These are phyloP conservation scores for Ceratobasidium sp. DNA, from an alignment of 1,284 basidiomycete genomes.

Conservation along the genomic window DNA sequence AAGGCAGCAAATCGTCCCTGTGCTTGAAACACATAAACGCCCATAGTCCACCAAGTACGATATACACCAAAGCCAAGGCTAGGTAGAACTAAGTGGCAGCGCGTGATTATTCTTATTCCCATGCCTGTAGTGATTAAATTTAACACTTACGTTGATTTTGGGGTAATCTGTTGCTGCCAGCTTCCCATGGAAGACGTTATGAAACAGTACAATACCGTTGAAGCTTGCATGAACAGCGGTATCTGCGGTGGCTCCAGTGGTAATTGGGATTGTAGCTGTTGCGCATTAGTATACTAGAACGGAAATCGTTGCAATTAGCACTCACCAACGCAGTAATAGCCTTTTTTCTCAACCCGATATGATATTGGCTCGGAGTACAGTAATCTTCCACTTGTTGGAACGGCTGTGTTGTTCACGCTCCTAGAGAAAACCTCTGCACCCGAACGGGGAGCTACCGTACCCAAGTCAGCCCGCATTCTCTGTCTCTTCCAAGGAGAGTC, in stretches of 20 bases:
- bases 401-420: slow-evolving; percentile 44
- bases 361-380: slow-evolving; percentile 75
- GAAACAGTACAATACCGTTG: slow-evolving; percentile 85
- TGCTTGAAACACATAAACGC: slow-evolving; percentile 88
- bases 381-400: slow-evolving; percentile 58
- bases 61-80: slow-evolving; percentile 83
- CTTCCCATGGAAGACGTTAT: slow-evolving; percentile 90
- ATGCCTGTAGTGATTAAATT: not conserved
- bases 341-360: slow-evolving; percentile 88
- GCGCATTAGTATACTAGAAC: slow-evolving; percentile 8
- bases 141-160: slow-evolving; percentile 94
- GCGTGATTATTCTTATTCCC: slow-evolving; percentile 6
- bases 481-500: slow-evolving; percentile 42
- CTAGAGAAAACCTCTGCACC: slow-evolving; percentile 11
- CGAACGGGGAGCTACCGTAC: not conserved
- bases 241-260: slow-evolving; percentile 56
- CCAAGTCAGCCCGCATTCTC: slow-evolving; percentile 25
- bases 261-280: slow-evolving; percentile 87
- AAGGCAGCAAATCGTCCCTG: slow-evolving; percentile 84
- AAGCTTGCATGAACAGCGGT: slow-evolving; percentile 81
- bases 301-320: slow-evolving; percentile 47
- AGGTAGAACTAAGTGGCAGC: slow-evolving; percentile 84
- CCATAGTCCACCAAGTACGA: slow-evolving; percentile 80
- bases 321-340: slow-evolving; percentile 95
- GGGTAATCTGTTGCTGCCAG: slow-evolving; percentile 96